phyloP scores from a whole-genome alignment of 805 yeast genomes.

The Yamadazyma phyllophila region DNA sequence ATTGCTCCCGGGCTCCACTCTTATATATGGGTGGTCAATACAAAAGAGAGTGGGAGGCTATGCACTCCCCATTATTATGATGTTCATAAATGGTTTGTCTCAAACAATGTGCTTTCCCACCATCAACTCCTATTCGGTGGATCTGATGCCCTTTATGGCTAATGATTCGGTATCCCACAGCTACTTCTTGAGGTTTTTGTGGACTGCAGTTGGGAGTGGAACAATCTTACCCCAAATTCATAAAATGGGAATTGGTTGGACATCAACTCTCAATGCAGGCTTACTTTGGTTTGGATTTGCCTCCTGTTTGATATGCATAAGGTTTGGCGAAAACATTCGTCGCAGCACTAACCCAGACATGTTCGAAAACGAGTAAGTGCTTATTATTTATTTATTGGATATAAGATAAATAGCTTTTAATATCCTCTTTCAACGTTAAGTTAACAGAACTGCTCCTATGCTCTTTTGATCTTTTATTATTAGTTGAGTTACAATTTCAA shows the following conservation, averaged over 20 bases:
- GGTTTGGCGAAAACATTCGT: conserved; percentile 33
- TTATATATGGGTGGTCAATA: conserved; percentile 53
- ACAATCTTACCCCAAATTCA: conserved; percentile 43
- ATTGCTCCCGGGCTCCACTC: conserved; percentile 39
- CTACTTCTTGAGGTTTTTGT: conserved; percentile 46
- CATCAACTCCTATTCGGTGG: conserved; percentile 54
- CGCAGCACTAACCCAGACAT: not conserved
- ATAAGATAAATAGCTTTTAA: not conserved
- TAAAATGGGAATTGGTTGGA: conserved; percentile 55
- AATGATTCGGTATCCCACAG: conserved; percentile 55
- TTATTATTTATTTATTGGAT: not conserved
- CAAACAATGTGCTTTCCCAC: conserved; percentile 52
- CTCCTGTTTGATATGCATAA: conserved; percentile 26
- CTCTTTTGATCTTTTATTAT: too few relatives aligned
- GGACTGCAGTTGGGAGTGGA: conserved; percentile 49
- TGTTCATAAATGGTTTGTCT: conserved; percentile 47
- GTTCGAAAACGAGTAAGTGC: not conserved
- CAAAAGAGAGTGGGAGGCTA: conserved; percentile 49
- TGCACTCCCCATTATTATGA: conserved; percentile 48
- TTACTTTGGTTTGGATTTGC: conserved; percentile 36
- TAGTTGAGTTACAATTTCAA: too few relatives aligned
- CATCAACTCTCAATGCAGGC: conserved; percentile 46
- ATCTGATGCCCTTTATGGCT: conserved; percentile 48
- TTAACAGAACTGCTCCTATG: not conserved
- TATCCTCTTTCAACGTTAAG: not conserved